A percentile compares a stretch with the other conserved stretches of the same genome.
Conservation (phyloP, 2,329 filamentous ascomycete species). For the Thelonectria olida region DNA sequence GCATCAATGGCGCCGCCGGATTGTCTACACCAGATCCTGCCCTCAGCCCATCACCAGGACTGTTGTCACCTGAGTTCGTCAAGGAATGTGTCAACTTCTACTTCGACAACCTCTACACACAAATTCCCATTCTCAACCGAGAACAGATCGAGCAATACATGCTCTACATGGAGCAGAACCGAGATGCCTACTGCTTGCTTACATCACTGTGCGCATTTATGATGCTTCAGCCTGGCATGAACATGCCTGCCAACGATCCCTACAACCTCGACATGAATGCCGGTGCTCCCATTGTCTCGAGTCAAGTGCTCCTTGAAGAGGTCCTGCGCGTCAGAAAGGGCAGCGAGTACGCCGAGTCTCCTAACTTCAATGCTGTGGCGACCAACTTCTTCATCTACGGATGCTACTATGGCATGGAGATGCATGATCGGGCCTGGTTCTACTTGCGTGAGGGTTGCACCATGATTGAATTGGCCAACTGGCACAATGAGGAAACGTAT, state of each 20-base stretch:
- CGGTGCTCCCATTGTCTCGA: slow-evolving; percentile 69
- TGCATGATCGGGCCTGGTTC: slow-evolving; percentile 82
- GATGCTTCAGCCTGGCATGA: slow-evolving; percentile 75
- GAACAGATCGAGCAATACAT: slow-evolving; percentile 66
- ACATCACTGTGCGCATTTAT: slow-evolving; percentile 73
- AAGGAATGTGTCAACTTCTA: slow-evolving; percentile 75
- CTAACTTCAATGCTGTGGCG: slow-evolving; percentile 67
- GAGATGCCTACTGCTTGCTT: slow-evolving; percentile 71
- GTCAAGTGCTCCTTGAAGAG: slow-evolving; percentile 74
- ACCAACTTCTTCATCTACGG: slow-evolving; percentile 85
- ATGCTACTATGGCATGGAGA: slow-evolving; percentile 75
- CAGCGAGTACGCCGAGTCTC: slow-evolving; percentile 66
- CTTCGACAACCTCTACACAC: slow-evolving; percentile 72
- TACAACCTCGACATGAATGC: slow-evolving; percentile 65
- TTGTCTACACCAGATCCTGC: slow-evolving; percentile 57
- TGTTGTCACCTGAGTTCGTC: slow-evolving; percentile 69
- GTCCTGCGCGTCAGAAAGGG: slow-evolving; percentile 70
- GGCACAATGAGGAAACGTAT: slow-evolving; percentile 73
- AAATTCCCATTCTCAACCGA: slow-evolving; percentile 70
- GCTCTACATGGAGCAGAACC: slow-evolving; percentile 68
- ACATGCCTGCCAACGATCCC: slow-evolving; percentile 64
- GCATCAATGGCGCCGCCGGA: slow-evolving; percentile 64
- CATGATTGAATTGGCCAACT: slow-evolving; percentile 67
- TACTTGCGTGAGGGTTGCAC: slow-evolving; percentile 81
- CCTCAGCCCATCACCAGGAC: slow-evolving; percentile 65